Conservation (phyloP, 2,329 filamentous ascomycete species). For the Pyrenophora seminiperda region DNA sequence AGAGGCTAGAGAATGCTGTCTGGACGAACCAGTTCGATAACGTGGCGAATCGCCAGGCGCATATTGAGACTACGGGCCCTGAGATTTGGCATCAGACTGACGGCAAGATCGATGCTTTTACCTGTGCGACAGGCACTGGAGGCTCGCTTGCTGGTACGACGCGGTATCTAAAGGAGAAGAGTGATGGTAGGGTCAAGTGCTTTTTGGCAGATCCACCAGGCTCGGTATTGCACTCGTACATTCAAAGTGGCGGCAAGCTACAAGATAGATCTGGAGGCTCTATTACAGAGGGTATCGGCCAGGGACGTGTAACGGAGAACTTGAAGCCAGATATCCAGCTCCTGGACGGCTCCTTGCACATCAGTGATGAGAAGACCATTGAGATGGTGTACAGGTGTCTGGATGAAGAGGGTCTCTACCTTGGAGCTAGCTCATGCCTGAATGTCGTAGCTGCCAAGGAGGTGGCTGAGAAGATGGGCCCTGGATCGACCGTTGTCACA, state of each 20-base stretch:
- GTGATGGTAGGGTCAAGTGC: slow-evolving; percentile 76
- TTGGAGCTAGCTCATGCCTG: slow-evolving; percentile 89
- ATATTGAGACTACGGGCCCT: slow-evolving; percentile 95
- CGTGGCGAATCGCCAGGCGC: slow-evolving; percentile 86
- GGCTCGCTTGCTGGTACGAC: slow-evolving; percentile 91
- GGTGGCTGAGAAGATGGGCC: slow-evolving; percentile 86
- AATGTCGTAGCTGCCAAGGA: slow-evolving; percentile 97
- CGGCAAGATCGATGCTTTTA: slow-evolving; percentile 90
- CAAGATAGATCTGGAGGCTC: slow-evolving; percentile 80
- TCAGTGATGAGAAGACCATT: slow-evolving; percentile 91
- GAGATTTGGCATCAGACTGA: slow-evolving; percentile 95
- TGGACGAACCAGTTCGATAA: slow-evolving; percentile 99
- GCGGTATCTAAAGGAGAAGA: slow-evolving; percentile 83
- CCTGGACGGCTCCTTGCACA: slow-evolving; percentile 81
- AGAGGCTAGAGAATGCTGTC: slow-evolving; percentile 81
- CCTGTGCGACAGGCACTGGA: slow-evolving; percentile 89
- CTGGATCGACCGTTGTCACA: slow-evolving; percentile 89
- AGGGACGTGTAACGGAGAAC: slow-evolving; percentile 96
- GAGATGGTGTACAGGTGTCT: slow-evolving; percentile 97
- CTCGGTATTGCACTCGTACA: slow-evolving; percentile 89
- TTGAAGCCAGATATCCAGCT: slow-evolving; percentile 81
- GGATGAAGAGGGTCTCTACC: slow-evolving; percentile 93
- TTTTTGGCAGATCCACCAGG: slow-evolving; percentile 95
- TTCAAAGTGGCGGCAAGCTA: slow-evolving; percentile 81
- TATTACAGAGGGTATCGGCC: slow-evolving; percentile 97